A percentile compares a stretch with the other conserved stretches of the same genome.
Evolutionary conservation across 2,329 filamentous ascomycete species (phyloP).

Genomic region (Calonectria montana): DNA sequence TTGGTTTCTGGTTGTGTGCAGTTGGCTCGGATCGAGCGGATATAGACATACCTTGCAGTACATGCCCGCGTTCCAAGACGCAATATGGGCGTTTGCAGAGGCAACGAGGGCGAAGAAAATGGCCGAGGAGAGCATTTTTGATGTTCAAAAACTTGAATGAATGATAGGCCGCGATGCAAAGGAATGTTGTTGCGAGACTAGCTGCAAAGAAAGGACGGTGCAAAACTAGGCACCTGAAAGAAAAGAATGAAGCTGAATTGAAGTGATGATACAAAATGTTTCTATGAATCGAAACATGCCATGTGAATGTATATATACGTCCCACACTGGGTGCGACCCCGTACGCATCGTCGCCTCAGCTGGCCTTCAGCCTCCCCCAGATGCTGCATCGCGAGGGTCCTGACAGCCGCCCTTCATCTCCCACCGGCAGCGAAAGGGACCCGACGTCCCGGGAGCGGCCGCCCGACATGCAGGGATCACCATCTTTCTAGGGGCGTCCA

Average conservation of each 20-base stretch:
- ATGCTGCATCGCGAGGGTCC: not conserved
- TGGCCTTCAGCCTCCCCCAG: not conserved
- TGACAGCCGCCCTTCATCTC: slow-evolving; percentile 36
- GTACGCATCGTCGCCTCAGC: not conserved
- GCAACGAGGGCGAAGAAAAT: slow-evolving; percentile 34
- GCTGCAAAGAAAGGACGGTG: slow-evolving; percentile 33
- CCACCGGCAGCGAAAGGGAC: not conserved
- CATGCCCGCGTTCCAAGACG: slow-evolving; percentile 44
- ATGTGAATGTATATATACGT: slow-evolving; percentile 1
- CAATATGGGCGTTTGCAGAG: slow-evolving; percentile 39
- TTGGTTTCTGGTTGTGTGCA: not conserved
- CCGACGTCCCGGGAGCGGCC: slow-evolving; percentile 32
- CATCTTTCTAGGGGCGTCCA: not conserved
- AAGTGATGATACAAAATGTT: not conserved
- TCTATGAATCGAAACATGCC: not conserved
- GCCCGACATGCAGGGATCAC: slow-evolving; percentile 22
- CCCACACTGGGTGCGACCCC: not conserved
- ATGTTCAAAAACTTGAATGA: not conserved
- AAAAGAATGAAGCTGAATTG: slow-evolving; percentile 28
- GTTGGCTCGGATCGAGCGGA: not conserved
- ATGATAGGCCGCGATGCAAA: slow-evolving; percentile 2
- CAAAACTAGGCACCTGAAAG: slow-evolving; percentile 34
- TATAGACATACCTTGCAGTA: slow-evolving; percentile 38
- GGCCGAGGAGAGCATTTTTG: slow-evolving; percentile 34
- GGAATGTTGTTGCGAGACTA: slow-evolving; percentile 11